These are phyloP conservation scores for Metroxylon sagu DNA, from an alignment of 176 grass and related monocot genomes.

Conservation along the genomic window DNA sequence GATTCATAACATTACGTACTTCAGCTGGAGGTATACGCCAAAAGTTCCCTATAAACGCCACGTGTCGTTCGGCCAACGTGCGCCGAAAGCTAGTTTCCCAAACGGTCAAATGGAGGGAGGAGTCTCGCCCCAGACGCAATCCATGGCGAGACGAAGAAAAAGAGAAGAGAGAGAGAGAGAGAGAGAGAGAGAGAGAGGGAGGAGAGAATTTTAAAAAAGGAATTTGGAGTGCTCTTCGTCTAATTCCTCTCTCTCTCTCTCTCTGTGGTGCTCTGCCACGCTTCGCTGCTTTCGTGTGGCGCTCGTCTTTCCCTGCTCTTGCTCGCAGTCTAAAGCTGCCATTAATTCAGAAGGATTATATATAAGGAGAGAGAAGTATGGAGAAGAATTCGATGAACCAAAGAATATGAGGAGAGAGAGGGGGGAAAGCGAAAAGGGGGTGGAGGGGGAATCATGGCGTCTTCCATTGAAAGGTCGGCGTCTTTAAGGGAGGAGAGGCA, in stretches of 20 bases:
- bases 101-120: too few species aligned
- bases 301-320: constrained; percentile 31
- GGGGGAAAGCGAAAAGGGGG: background rate
- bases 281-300: constrained; percentile 35
- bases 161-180: too few species aligned
- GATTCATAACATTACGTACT: too few species aligned
- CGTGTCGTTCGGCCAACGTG: too few species aligned
- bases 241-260: background rate
- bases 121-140: too few species aligned
- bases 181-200: background rate
- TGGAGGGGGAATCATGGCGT: constrained; percentile 58
- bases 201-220: background rate
- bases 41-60: too few species aligned
- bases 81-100: too few species aligned
- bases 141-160: too few species aligned
- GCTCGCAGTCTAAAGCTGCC: constrained; percentile 36
- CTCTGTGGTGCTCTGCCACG: constrained; percentile 8
- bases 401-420: constrained; percentile 2
- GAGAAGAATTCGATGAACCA: background rate
- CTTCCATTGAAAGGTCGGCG: constrained; percentile 67
- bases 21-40: too few species aligned
- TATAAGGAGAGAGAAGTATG: constrained; percentile 2
- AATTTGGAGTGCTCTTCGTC: background rate
- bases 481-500: constrained; percentile 48
- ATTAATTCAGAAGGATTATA: background rate